Base-by-base conservation (phyloP, 495 filamentous ascomycete genomes). In the Astrothelium macrocarpum region DNA sequence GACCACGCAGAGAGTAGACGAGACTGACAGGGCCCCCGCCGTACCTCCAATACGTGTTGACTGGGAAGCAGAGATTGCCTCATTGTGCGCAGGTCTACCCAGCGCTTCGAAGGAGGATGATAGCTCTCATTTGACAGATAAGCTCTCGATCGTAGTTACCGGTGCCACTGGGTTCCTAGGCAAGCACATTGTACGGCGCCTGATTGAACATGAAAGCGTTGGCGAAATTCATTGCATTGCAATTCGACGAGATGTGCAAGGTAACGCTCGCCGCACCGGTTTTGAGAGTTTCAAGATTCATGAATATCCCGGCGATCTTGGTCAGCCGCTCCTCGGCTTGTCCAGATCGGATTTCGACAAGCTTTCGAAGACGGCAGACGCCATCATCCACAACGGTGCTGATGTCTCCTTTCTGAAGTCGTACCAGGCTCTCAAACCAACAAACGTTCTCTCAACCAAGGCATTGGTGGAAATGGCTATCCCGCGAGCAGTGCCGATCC, bases 341-440 rank as follows among this genome's bases (percentile, higher is more conserved):
- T 70, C 71, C 0, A 64, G 70, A 0, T 31, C 53, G 0, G 71
- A 77, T 0, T 65, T 64, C 12, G 12, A 11, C 0, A 58, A 34
- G 0, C 66, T 85, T 1, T 77, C 72, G 26, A 16, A 16, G 3
- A 43, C 59, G 1, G 77, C 72, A 0, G 74, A 84, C 53, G 64
- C 64, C 4, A 68, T 84, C 32, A 77, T 86, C 36, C 83, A 85
- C 70, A 78, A 76, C 64, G 82, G 80, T 10, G 79, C 81, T 0
- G 75, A 81, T 58, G 75, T 77, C 1, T 82, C 79, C 2, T 77
- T 77, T 68, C 66, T 79, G 63, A 78, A 83, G 14, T 71, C 67
- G 3, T 86, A 84, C 69, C 58, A 63, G 4, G 65, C 73, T 0
- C 72, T 85, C 1, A 70, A 74, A 2, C 18, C 61, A 0, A 53